phyloP scores from a whole-genome alignment of 805 yeast genomes.

The Wickerhamomyces queroliae region DNA sequence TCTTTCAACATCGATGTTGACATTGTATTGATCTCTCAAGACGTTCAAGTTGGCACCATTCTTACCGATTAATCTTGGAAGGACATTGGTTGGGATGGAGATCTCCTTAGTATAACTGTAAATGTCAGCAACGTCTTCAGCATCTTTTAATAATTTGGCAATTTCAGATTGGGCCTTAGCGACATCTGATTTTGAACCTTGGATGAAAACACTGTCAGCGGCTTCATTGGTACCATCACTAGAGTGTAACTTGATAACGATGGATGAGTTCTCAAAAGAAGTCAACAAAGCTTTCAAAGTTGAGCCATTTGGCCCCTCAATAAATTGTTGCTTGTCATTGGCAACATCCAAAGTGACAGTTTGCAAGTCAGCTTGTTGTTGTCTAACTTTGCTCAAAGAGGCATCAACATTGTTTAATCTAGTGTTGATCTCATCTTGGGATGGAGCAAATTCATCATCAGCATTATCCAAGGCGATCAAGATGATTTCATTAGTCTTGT shows the following conservation, averaged over 20 bases:
- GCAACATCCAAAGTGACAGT: conserved; percentile 47
- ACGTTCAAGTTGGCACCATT: conserved; percentile 71
- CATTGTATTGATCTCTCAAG: conserved; percentile 68
- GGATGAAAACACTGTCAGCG: conserved; percentile 51
- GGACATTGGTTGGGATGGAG: conserved; percentile 57
- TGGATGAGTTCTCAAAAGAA: conserved; percentile 24
- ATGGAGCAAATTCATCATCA: conserved; percentile 69
- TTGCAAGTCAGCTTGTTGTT: conserved; percentile 47
- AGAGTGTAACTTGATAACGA: conserved; percentile 43
- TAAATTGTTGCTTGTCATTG: conserved; percentile 47
- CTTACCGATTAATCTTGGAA: conserved; percentile 85
- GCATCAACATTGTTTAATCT: conserved; percentile 48
- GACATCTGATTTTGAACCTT: conserved; percentile 68
- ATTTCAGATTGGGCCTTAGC: conserved; percentile 47
- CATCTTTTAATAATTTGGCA: conserved; percentile 47
- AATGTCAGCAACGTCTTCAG: conserved; percentile 42
- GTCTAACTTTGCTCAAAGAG: conserved; percentile 53
- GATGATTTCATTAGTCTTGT: conserved; percentile 38
- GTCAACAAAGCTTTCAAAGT: conserved; percentile 40
- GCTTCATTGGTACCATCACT: conserved; percentile 31
- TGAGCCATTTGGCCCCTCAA: conserved; percentile 56
- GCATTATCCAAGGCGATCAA: conserved; percentile 43
- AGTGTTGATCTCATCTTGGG: conserved; percentile 50
- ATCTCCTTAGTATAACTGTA: conserved; percentile 38
- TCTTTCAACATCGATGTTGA: conserved; percentile 68